Evolutionary conservation across 352 stramenopile genomes (phyloP).

Genomic region (Globisporangium cylindrosporum): DNA sequence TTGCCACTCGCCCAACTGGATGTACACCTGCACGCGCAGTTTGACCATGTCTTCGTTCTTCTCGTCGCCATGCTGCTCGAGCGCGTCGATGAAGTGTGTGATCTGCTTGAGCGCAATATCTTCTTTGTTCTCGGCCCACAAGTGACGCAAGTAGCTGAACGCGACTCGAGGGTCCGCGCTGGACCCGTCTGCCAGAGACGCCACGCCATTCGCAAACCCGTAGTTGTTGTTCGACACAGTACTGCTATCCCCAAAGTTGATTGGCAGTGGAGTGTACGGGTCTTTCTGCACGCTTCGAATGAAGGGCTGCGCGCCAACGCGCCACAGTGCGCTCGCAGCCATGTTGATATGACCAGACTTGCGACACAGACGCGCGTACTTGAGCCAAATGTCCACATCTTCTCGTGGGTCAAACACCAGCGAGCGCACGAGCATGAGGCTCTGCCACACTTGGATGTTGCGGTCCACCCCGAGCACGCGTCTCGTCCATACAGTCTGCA

Average conservation of each 20-base stretch:
- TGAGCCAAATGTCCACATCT: conserved; percentile 93
- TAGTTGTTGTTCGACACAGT: conserved; percentile 23
- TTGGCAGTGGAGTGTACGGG: conserved; percentile 56
- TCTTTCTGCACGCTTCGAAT: conserved; percentile 77
- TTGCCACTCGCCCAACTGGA: conserved; percentile 84
- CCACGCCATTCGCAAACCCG: conserved; percentile 47
- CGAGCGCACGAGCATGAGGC: conserved; percentile 94
- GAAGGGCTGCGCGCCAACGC: conserved; percentile 77
- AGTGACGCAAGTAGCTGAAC: conserved; percentile 76
- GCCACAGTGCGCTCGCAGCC: conserved; percentile 74
- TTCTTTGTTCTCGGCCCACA: conserved; percentile 83
- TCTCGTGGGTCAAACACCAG: conserved; percentile 89
- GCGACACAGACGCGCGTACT: conserved; percentile 91
- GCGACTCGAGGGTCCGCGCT: conserved; percentile 73
- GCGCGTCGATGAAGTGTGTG: conserved; percentile 79
- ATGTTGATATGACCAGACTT: conserved; percentile 90
- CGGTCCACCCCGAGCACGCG: conserved; percentile 94
- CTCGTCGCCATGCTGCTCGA: conserved; percentile 65
- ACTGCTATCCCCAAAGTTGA: conserved; percentile 60
- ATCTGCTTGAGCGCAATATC: conserved; percentile 82
- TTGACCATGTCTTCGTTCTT: conserved; percentile 67
- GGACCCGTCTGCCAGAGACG: conserved; percentile 64
- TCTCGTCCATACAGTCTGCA: conserved; percentile 82
- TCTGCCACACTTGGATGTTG: conserved; percentile 93
- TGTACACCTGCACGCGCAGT: conserved; percentile 83